phyloP scores from a whole-genome alignment of 345 rosid genomes.

The Eucalyptus albens region DNA sequence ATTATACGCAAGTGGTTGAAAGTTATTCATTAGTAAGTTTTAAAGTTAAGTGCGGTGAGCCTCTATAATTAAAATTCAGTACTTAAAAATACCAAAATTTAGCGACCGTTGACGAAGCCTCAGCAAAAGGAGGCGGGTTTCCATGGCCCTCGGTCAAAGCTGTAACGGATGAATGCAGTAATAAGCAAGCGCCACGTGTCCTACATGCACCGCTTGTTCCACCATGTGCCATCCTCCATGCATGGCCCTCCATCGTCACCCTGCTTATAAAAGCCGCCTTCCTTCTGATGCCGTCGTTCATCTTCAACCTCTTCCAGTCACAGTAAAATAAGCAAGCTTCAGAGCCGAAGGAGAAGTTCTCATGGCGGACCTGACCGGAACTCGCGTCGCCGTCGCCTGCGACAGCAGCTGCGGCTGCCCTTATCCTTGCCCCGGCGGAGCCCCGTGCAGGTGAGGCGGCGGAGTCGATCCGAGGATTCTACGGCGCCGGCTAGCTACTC shows the following conservation, averaged over 20 bases:
- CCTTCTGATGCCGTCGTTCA: not conserved
- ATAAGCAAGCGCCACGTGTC: not conserved
- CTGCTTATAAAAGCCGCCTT: not conserved
- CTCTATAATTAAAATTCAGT: not conserved
- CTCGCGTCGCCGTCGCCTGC: not conserved
- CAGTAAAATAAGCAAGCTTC: not conserved
- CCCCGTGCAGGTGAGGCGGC: not conserved
- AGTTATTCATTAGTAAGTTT: not conserved
- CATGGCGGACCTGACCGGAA: not conserved
- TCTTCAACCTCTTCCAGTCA: not conserved
- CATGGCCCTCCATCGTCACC: not conserved
- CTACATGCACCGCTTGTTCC: not conserved
- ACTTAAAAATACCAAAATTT: not conserved
- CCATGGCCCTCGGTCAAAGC: not conserved
- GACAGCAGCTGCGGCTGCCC: not conserved
- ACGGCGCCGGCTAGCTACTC: not conserved
- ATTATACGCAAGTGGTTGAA: not conserved
- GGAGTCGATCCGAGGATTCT: not conserved
- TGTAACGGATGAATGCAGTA: not conserved
- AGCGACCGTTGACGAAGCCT: not conserved
- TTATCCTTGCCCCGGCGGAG: not conserved
- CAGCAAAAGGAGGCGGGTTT: not conserved
- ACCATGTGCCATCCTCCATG: not conserved
- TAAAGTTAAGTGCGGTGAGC: not conserved
- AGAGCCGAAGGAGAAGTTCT: not conserved